Evolutionary conservation across 139 green algal genomes (phyloP), one percentile per base, ranked within the genome.

Genomic region (Spirogloea muscicola): DNA sequence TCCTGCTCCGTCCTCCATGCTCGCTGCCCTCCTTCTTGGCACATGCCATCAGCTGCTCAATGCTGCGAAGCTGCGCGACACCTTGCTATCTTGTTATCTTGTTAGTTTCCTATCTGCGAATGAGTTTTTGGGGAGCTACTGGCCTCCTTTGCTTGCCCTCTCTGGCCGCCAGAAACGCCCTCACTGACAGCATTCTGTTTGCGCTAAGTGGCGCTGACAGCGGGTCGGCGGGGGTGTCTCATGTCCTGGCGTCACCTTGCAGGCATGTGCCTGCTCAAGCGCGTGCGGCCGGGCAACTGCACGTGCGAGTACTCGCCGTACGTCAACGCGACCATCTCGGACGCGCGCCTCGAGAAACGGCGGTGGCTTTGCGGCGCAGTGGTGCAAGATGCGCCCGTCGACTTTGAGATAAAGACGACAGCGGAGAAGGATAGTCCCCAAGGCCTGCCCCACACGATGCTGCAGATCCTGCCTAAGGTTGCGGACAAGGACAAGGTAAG

Each of bases 391-490:
- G 7, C 18, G 29, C 58, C 38, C 49, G 31, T n/a, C 27, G 46
- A 64, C 40, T 64, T 55, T 34, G 31, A 27, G 3, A 64, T 76
- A 31, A 25, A 55, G 31, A 13, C 49, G 34, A 39, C 37, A 9
- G 13, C 29, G 31, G 31, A 25, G 13, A 21, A 16, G 49, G 49
- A 43, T 42, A 49, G 49, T 29, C 31, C 49, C 27, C 27, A 37
- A 5, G 46, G 48, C 18, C 67, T 76, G 5, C 67, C 67, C 0
- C 67, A 66, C 67, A 76, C 67, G 25, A 76, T 76, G 67, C 49
- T 52, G 46, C 49, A 76, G 49, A 49, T 65, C 10, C 29, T 64
- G 9, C 67, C 49, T 2, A 27, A 66, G 46, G 31, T 61, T 0
- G 57, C 57, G 25, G n/a, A n/a, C n/a, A n/a, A n/a, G n/a, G n/a